Percentiles rank a stretch among this genome's conserved stretches.
These are phyloP conservation scores for Entomortierella parvispora DNA, from an alignment of 192 early-diverging fungal genomes.

Conservation along the genomic window DNA sequence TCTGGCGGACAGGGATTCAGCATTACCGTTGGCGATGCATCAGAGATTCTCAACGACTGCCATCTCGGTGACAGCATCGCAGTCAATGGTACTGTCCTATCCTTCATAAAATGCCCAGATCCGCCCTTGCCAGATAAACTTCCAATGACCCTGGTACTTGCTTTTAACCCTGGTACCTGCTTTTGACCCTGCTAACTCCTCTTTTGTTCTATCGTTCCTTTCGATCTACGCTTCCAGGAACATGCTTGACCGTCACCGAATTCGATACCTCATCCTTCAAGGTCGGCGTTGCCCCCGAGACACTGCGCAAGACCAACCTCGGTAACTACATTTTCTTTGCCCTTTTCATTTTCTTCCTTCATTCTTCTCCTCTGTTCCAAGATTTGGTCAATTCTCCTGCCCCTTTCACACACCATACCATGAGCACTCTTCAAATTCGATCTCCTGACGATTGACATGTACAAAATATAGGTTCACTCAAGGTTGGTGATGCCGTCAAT, in stretches of 20 bases:
- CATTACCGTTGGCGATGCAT: conserved; percentile 79
- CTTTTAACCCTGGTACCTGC: background rate
- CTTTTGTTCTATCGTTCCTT: background rate
- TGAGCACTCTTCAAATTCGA: too few species aligned
- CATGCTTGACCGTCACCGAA: conserved; percentile 97
- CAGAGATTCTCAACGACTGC: conserved; percentile 80
- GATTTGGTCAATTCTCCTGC: too few species aligned
- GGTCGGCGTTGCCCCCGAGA: conserved; percentile 93
- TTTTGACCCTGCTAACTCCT: background rate
- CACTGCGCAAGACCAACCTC: conserved; percentile 91
- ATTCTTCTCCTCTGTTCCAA: too few species aligned
- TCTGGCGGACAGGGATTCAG: conserved; percentile 91
- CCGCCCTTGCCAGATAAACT: too few species aligned
- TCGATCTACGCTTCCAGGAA: conserved; percentile 60
- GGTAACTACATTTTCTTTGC: conserved; percentile 57
- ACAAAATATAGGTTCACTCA: conserved; percentile 76
- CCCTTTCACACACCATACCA: too few species aligned
- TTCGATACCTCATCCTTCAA: conserved; percentile 87
- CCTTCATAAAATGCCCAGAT: background rate
- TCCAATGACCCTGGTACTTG: too few species aligned
- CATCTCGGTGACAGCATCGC: conserved; percentile 95
- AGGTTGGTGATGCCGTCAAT: conserved; percentile 86
- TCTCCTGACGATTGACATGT: too few species aligned
- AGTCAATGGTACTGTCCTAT: conserved; percentile 75
- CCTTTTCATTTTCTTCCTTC: background rate